Percentiles rank a stretch among this genome's conserved stretches.
These are phyloP conservation scores for Termitomyces sp. DNA, from an alignment of 1,284 basidiomycete species.

Conservation along the genomic window DNA sequence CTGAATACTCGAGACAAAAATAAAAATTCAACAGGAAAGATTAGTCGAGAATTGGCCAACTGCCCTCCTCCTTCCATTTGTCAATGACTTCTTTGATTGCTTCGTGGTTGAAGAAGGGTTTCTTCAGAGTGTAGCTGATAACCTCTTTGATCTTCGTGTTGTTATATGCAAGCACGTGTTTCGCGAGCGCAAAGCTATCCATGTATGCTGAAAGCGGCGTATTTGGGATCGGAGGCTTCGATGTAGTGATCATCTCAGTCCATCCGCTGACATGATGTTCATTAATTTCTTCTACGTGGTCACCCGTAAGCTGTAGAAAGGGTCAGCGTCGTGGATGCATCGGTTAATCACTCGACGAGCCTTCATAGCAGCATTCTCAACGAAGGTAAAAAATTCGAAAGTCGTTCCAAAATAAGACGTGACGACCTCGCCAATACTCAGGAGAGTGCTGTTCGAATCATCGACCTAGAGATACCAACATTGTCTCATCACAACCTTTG, in stretches of 20 bases:
- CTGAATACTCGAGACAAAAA: constrained; percentile 1
- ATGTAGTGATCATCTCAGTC: constrained; percentile 76
- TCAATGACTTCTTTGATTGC: constrained; percentile 70
- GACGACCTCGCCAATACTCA: constrained; percentile 68
- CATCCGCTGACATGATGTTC: constrained; percentile 83
- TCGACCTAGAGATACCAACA: constrained; percentile 50
- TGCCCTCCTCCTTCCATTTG: constrained; percentile 72
- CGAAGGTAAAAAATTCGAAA: constrained; percentile 78
- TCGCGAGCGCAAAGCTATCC: constrained; percentile 68
- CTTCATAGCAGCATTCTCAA: constrained; percentile 68
- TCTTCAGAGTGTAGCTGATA: constrained; percentile 63
- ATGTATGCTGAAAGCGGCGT: constrained; percentile 81
- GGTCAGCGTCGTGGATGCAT: background rate
- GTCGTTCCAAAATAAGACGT: constrained; percentile 78
- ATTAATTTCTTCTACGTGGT: constrained; percentile 82
- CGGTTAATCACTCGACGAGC: constrained; percentile 27
- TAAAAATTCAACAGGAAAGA: constrained; percentile 3
- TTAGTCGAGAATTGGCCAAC: constrained; percentile 55
- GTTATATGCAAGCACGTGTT: constrained; percentile 60
- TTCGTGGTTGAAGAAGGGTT: constrained; percentile 61
- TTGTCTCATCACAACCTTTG: background rate
- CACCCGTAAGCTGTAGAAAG: constrained; percentile 44
- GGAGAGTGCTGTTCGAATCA: constrained; percentile 72
- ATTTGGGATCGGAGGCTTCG: constrained; percentile 70
- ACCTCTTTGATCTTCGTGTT: constrained; percentile 71